Evolutionary conservation across 1,284 basidiomycete species (phyloP).

Genomic region (Schizopora paradoxa): DNA sequence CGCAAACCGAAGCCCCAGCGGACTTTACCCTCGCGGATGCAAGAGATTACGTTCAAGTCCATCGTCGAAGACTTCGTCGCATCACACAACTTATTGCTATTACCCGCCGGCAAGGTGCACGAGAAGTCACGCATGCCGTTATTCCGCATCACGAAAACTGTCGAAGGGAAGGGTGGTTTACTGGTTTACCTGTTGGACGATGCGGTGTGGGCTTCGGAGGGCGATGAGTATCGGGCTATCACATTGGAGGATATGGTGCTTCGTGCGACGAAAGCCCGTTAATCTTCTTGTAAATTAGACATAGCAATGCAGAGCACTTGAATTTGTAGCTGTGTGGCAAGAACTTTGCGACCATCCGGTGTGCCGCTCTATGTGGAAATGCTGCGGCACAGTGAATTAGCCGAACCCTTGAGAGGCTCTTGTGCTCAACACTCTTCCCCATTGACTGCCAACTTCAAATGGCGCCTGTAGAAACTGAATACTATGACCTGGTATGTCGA

Average conservation of each 20-base stretch:
- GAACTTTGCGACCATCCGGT: too few species aligned
- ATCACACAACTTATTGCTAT: slow-evolving; percentile 80
- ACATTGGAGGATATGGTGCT: slow-evolving; percentile 66
- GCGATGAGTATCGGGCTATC: slow-evolving; percentile 57
- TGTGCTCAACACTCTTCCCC: too few species aligned
- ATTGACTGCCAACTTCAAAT: too few species aligned
- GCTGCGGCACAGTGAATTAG: too few species aligned
- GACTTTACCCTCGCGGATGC: slow-evolving; percentile 43
- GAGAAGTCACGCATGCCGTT: slow-evolving; percentile 80
- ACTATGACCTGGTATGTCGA: slow-evolving; percentile 40
- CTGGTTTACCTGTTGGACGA: slow-evolving; percentile 84
- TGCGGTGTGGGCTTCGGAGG: slow-evolving; percentile 72
- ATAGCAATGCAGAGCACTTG: too few species aligned
- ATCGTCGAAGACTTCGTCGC: slow-evolving; percentile 88
- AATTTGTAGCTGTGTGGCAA: too few species aligned
- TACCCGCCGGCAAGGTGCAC: slow-evolving; percentile 81
- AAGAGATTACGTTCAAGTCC: slow-evolving; percentile 83
- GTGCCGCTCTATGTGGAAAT: too few species aligned
- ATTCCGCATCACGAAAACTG: slow-evolving; percentile 72
- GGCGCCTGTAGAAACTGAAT: slow-evolving; percentile 46
- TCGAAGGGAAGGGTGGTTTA: slow-evolving; percentile 81
- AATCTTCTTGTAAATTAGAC: too few species aligned
- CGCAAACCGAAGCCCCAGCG: slow-evolving; percentile 27
- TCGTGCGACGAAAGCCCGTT: slow-evolving; percentile 38
- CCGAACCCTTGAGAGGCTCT: too few species aligned